Evolutionary conservation across 148 eudicot species (phyloP), one percentile per base, ranked within the genome.

Genomic region (Nepenthes gracilis): DNA sequence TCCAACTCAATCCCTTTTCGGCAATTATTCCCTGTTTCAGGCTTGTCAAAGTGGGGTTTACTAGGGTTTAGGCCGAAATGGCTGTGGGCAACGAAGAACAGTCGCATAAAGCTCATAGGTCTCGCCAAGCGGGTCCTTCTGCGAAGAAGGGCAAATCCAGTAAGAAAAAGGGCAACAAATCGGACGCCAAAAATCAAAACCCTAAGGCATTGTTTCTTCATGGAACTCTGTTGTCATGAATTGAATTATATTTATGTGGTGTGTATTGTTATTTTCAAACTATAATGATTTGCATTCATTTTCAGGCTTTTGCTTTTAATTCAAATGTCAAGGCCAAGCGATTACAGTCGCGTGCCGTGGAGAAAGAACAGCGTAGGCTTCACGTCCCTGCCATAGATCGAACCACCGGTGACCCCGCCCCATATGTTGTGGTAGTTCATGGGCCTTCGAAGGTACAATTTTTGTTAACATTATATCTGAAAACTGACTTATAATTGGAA

Each of bases 361-460:
- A 88, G 82, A 85, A 88, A 66, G 96, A 88, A 81, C 98, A 92
- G 75, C 83, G 89, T 3, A 77, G 81, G 73, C 83, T 92, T 65
- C 98, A 92, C 62, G 56, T 92, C 15, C 96, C 96, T 1, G 80
- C 76, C 0, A 73, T 88, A 13, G 96, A 92, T 64, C 81, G 98
- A n/a, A 51, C 74, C 56, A 66, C 65, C 1, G 96, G 96, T 5
- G 96, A 92, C 51, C 83, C 81, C 2, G 83, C 96, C 12, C 98
- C 98, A 0, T 92, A 58, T 76, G 94, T 92, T 65, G 76, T 92
- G 56, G 88, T 86, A 10, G 96, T 92, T 45, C 98, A 92, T 38
- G 98, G 98, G 36, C 96, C 98, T 72, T 94, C 96, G 0, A 54
- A 85, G 94, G 49, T 15, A 57, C 23, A 0, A 23, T 4, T 4